Conservation (phyloP, 768 basidiomycete genomes). For the Paxillus rubicundulus region DNA sequence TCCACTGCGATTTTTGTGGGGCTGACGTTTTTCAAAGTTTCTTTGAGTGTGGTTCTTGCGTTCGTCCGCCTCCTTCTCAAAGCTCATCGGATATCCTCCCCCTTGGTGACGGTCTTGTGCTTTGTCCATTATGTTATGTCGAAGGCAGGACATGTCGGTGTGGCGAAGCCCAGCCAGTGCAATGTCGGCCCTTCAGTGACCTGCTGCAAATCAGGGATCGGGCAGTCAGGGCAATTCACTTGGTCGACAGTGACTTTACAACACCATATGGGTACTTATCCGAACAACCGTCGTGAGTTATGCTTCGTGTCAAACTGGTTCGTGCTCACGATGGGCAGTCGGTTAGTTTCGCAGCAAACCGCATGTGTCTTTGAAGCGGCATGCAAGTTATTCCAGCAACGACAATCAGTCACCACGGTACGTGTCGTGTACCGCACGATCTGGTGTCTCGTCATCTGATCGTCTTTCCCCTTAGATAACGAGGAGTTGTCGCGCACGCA, state of each 20-base stretch:
- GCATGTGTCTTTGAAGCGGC: constrained; percentile 35
- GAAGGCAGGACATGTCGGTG: constrained; percentile 78
- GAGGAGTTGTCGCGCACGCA: constrained; percentile 22
- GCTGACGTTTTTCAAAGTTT: constrained; percentile 81
- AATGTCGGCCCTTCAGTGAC: constrained; percentile 48
- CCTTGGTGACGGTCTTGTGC: constrained; percentile 44
- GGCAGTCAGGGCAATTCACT: constrained; percentile 32
- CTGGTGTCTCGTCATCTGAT: not conserved
- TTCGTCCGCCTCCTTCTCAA: constrained; percentile 17
- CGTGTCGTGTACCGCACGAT: not conserved
- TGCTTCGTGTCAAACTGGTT: not conserved
- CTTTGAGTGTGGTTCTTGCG: constrained; percentile 64
- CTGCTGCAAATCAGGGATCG: constrained; percentile 45
- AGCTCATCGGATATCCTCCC: constrained; percentile 13
- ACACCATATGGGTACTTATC: constrained; percentile 12
- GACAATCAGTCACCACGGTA: constrained; percentile 15
- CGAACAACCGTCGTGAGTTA: constrained; percentile 23
- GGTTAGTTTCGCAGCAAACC: constrained; percentile 18
- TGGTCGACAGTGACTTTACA: constrained; percentile 8
- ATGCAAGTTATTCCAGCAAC: constrained; percentile 22
- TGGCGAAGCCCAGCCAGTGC: constrained; percentile 55
- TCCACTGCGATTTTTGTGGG: constrained; percentile 76
- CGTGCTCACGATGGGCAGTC: constrained; percentile 19
- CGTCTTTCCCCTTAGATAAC: constrained; percentile 3
- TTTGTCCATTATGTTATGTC: constrained; percentile 72